These are phyloP conservation scores for Trichoderma erinaceum DNA, from an alignment of 495 filamentous ascomycete genomes.

Conservation along the genomic window DNA sequence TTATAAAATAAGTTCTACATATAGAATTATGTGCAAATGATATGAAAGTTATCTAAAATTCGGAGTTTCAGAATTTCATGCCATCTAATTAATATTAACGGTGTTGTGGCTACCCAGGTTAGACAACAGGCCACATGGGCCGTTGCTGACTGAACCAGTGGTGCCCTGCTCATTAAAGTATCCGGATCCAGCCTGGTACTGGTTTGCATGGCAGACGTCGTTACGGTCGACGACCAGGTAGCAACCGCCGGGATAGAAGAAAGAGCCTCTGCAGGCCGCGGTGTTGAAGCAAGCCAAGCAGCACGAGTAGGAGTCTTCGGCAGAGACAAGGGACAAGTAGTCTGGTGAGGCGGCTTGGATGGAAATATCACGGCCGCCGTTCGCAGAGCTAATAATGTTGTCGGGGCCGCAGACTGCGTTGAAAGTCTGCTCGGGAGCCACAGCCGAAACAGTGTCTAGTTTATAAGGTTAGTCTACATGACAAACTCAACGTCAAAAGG, in stretches of 20 bases:
- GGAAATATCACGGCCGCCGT: neutral
- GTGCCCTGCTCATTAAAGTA: neutral
- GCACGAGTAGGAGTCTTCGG: neutral
- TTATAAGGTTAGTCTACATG: neutral
- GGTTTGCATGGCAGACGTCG: neutral
- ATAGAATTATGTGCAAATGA: too few species aligned
- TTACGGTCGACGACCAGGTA: neutral
- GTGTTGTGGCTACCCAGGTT: neutral
- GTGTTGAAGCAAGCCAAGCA: neutral
- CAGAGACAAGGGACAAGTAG: neutral
- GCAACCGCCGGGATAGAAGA: neutral
- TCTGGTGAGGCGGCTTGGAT: neutral
- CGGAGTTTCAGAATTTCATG: too few species aligned
- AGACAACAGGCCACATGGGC: neutral
- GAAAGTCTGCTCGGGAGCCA: neutral
- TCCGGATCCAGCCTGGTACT: neutral
- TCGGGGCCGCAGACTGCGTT: neutral
- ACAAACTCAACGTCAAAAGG: neutral
- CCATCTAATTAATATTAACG: too few species aligned
- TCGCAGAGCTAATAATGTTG: neutral
- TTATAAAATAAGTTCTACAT: too few species aligned
- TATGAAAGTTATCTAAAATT: too few species aligned
- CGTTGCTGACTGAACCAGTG: neutral
- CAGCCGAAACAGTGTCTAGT: neutral
- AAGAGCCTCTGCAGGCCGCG: neutral